Evolutionary conservation across 495 filamentous ascomycete genomes (phyloP).

Genomic region (Hamigera avellanea): DNA sequence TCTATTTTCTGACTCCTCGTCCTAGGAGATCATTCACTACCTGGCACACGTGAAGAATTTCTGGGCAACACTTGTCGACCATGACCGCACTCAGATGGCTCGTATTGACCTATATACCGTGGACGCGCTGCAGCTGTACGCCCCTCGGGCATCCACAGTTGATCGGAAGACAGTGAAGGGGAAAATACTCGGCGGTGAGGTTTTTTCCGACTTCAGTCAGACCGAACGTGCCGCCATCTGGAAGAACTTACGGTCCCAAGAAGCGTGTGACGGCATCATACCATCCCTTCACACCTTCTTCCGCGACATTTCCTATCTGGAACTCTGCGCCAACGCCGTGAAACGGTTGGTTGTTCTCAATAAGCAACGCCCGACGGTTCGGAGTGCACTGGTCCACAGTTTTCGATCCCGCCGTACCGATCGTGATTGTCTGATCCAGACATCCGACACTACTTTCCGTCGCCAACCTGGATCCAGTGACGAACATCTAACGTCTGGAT

Average conservation of each 20-base stretch:
- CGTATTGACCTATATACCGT: slow-evolving; percentile 3
- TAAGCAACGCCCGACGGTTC: slow-evolving; percentile 10
- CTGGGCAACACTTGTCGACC: slow-evolving; percentile 1
- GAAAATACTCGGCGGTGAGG: slow-evolving; percentile 5
- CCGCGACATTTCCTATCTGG: slow-evolving; percentile 19
- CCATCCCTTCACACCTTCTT: slow-evolving; percentile 20
- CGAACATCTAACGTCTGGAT: slow-evolving; percentile 8
- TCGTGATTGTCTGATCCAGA: slow-evolving; percentile 9
- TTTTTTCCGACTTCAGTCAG: slow-evolving; percentile 9
- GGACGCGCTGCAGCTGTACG: slow-evolving; percentile 2
- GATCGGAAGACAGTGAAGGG: slow-evolving; percentile 2
- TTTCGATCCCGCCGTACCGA: slow-evolving; percentile 2
- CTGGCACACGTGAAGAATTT: slow-evolving; percentile 4
- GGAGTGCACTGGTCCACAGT: slow-evolving; percentile 2
- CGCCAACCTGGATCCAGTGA: slow-evolving; percentile 1
- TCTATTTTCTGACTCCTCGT: background rate
- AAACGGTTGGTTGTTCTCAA: slow-evolving; percentile 12
- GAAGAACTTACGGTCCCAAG: slow-evolving; percentile 1
- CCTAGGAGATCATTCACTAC: slow-evolving; percentile 9
- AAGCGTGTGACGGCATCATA: slow-evolving; percentile 5
- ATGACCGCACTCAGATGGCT: slow-evolving; percentile 2
- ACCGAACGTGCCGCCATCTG: slow-evolving; percentile 8
- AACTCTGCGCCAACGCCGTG: slow-evolving; percentile 13
- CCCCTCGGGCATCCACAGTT: background rate
- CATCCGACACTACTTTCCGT: slow-evolving; percentile 10